These are phyloP conservation scores for Neopestalotiopsis clavispora DNA, from an alignment of 2,329 filamentous ascomycete genomes.

Conservation along the genomic window DNA sequence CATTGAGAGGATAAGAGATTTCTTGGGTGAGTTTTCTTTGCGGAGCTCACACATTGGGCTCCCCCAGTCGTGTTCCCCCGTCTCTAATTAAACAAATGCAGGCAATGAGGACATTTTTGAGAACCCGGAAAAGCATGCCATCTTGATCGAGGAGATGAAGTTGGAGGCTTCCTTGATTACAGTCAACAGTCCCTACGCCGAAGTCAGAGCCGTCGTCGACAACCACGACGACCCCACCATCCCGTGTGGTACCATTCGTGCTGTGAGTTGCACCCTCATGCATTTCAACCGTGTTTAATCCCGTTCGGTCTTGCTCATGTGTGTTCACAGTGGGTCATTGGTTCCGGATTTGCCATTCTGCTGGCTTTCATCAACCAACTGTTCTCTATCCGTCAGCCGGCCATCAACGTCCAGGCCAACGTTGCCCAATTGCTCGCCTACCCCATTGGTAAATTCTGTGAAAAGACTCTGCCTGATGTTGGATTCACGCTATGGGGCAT, in stretches of 20 bases:
- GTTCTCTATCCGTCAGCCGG: conserved; percentile 61
- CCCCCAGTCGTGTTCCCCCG: neutral
- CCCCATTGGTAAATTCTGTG: conserved; percentile 56
- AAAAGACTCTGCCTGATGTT: conserved; percentile 54
- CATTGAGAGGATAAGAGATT: conserved; percentile 44
- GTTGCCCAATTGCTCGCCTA: conserved; percentile 63
- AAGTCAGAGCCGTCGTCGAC: conserved; percentile 60
- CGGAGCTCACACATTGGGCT: too few relatives aligned
- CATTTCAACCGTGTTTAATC: neutral
- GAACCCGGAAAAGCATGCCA: conserved; percentile 51
- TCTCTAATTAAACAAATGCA: conserved; percentile 11
- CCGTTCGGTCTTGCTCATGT: neutral
- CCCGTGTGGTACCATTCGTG: conserved; percentile 59
- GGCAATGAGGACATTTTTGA: conserved; percentile 49
- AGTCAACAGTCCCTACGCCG: conserved; percentile 61
- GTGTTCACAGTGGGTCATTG: conserved; percentile 48
- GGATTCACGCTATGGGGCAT: conserved; percentile 50
- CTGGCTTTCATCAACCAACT: conserved; percentile 61
- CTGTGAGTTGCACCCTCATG: conserved; percentile 22
- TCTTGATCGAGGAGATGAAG: conserved; percentile 59
- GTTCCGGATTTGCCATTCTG: conserved; percentile 53
- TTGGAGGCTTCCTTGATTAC: conserved; percentile 59
- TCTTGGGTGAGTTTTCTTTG: conserved; percentile 32
- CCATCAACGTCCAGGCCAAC: conserved; percentile 58
- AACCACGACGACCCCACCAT: conserved; percentile 57